Evolutionary conservation across 805 yeast genomes (phyloP), one percentile per base, ranked within the genome.

Genomic region (Vanderwaltozyma tropicalis): DNA sequence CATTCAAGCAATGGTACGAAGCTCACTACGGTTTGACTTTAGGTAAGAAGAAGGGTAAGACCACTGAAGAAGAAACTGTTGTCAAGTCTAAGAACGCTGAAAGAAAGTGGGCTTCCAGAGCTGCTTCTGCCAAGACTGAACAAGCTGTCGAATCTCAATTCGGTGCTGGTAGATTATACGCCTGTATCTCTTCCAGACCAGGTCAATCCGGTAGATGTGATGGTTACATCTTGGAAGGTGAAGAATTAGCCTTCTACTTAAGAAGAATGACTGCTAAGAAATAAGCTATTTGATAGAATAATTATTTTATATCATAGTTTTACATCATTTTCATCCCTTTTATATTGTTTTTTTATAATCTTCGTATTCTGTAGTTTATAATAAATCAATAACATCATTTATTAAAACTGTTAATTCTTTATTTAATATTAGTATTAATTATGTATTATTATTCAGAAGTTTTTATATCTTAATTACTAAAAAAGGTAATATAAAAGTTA

Each of bases 121-220:
- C 94, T 64, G 72, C 76, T 52, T 66, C 72, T 51, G 78, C 97
- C 60, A 76, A 78, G 74, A 76, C 87, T 62, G 96, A 88, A 74
- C 68, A 75, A 53, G 80, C 95, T 62, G 89, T 92, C 60, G 89
- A 86, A 66, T 66, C 89, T 64, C 98, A 92, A 78, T 92, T 92
- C 83, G 80, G 81, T 71, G 87, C 97, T 61, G 98, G 98, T 79
- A 88, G 89, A 76, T 82, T 92, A 64, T 92, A 92, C 79, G 98
- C 98, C 71, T 78, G 76, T 70, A 86, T 92, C 68, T 87, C 98
- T 56, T 92, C 98, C 44, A 87, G 98, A 80, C 98, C 98, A 71
- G 98, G 98, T 73, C 98, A 92, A 80, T 83, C 95, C 57, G 98
- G 98, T 74, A 94, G 98, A 78, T 81, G 87, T 76, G 98, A 92